These are phyloP conservation scores for Lipomyces anomalus DNA, from an alignment of 805 yeast genomes.

Conservation along the genomic window DNA sequence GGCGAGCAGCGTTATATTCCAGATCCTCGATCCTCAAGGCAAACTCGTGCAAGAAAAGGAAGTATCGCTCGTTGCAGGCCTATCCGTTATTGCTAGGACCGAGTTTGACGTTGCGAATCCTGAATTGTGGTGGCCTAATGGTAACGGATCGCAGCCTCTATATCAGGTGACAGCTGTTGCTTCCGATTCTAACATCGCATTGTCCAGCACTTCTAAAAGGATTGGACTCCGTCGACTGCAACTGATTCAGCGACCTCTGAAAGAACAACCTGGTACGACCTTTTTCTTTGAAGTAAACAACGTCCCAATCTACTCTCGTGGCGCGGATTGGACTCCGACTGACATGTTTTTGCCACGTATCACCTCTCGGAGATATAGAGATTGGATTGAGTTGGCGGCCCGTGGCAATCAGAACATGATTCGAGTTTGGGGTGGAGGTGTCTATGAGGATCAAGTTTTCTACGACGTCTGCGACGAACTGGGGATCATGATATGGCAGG, in stretches of 20 bases:
- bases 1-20: too few species aligned
- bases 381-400: constrained; percentile 35
- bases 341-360: constrained; percentile 38
- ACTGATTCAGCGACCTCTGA: constrained; percentile 36
- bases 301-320: constrained; percentile 36
- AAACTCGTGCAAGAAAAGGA: too few species aligned
- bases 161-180: too few species aligned
- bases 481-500: constrained; percentile 49
- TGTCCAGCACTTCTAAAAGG: too few species aligned
- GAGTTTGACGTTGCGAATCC: too few species aligned
- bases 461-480: constrained; percentile 41
- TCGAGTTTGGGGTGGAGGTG: constrained; percentile 48
- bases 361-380: constrained; percentile 34
- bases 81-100: too few species aligned
- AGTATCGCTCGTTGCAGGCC: too few species aligned
- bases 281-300: constrained; percentile 42
- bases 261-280: constrained; percentile 34
- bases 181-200: too few species aligned
- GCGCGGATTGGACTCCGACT: constrained; percentile 47
- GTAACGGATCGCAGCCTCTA: too few species aligned
- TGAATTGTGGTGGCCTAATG: too few species aligned
- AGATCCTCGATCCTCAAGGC: too few species aligned
- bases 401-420: constrained; percentile 43
- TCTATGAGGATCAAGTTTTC: constrained; percentile 39
- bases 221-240: too few species aligned